Percentiles rank a stretch among this genome's conserved stretches.
phyloP scores from a whole-genome alignment of 176 grass and related monocot species.

The Ananas comosus region DNA sequence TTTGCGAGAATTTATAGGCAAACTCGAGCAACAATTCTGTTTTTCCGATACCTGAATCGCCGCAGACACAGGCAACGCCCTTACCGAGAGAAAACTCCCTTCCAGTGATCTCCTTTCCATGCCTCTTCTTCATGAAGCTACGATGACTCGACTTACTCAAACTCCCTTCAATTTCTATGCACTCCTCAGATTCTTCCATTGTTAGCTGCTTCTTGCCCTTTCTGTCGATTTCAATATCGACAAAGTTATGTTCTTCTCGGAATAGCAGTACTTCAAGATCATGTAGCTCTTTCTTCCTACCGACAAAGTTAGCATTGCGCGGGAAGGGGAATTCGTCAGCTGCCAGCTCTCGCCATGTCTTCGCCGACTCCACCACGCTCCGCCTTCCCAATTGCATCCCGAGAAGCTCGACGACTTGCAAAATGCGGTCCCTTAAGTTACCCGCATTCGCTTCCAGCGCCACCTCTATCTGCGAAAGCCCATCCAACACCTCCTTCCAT shows the following conservation, averaged over 20 bases:
- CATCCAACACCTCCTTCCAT: constrained; percentile 34
- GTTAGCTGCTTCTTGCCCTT: constrained; percentile 13
- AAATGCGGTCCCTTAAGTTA: constrained; percentile 24
- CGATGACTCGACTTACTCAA: too few relatives aligned
- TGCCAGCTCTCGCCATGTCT: constrained; percentile 20
- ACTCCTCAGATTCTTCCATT: constrained; percentile 6
- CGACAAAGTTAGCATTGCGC: constrained; percentile 33
- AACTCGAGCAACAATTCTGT: constrained; percentile 50
- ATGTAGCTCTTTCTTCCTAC: constrained; percentile 36
- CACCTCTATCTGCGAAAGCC: constrained; percentile 14
- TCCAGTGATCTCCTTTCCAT: background rate
- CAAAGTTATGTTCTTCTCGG: background rate
- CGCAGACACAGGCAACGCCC: constrained; percentile 40
- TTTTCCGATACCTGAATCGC: constrained; percentile 45
- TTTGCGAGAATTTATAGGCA: constrained; percentile 37
- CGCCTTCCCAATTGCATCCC: constrained; percentile 29
- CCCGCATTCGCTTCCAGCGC: constrained; percentile 13
- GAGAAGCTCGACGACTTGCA: constrained; percentile 31
- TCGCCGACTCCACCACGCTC: constrained; percentile 17
- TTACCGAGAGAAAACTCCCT: background rate
- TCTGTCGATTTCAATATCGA: background rate
- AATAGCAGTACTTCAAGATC: constrained; percentile 30
- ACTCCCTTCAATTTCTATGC: background rate
- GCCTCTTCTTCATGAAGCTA: too few relatives aligned
- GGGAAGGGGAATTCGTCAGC: constrained; percentile 34